Evolutionary conservation across 306 rosid genomes (phyloP).

Genomic region (Coriaria nepalensis): DNA sequence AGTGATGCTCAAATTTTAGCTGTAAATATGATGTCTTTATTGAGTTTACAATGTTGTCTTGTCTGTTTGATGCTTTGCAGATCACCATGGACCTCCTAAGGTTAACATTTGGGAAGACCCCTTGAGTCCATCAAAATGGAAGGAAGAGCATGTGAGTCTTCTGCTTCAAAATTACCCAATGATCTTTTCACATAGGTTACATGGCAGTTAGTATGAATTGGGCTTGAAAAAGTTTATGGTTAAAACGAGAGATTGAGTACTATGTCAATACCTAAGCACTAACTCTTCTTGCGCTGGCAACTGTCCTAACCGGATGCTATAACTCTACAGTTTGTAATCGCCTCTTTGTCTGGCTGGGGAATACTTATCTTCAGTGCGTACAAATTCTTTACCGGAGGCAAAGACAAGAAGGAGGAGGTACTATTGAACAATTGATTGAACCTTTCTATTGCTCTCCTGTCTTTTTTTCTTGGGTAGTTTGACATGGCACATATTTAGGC

Average conservation of each 20-base stretch:
- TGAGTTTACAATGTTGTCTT: not conserved
- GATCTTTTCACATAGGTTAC: not conserved
- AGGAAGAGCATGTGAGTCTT: conserved; percentile 90
- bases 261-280: not conserved
- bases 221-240: not conserved
- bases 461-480: conserved; percentile 3
- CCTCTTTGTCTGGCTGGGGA: conserved; percentile 80
- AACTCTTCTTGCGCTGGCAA: conserved; percentile 1
- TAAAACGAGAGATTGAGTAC: too few species aligned
- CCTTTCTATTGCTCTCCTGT: not conserved
- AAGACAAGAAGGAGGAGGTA: conserved; percentile 89
- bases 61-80: conserved; percentile 29
- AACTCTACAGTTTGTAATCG: conserved; percentile 67
- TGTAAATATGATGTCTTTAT: not conserved
- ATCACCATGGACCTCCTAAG: conserved; percentile 72
- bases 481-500: not conserved
- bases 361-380: conserved; percentile 40
- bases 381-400: conserved; percentile 58
- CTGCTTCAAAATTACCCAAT: not conserved
- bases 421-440: not conserved
- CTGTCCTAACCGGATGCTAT: conserved; percentile 16
- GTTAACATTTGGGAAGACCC: conserved; percentile 79
- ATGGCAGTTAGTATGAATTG: not conserved
- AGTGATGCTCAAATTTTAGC: too few species aligned
- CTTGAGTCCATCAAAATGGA: conserved; percentile 85